Percentiles rank a stretch among this genome's conserved stretches.
These are phyloP conservation scores for Comarum palustre DNA, from an alignment of 306 rosid genomes.

Conservation along the genomic window DNA sequence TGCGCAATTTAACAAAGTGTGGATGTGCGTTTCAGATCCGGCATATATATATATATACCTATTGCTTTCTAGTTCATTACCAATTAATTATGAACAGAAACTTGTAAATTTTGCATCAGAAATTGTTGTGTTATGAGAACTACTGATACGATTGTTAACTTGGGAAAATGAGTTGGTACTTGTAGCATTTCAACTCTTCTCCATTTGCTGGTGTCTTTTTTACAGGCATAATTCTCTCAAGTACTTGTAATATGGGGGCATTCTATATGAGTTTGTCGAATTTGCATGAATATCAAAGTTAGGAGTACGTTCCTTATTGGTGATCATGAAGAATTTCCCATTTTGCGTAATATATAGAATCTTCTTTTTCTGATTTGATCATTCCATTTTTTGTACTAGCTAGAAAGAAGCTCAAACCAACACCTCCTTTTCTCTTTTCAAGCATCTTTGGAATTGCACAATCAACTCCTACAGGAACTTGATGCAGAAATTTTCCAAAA, in stretches of 20 bases:
- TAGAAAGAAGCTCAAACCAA: background rate
- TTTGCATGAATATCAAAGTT: background rate
- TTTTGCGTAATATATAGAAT: no score
- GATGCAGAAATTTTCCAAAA: background rate
- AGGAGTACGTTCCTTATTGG: background rate
- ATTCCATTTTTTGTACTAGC: background rate
- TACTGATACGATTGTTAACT: background rate
- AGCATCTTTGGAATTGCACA: background rate
- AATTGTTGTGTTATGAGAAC: background rate
- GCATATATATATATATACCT: background rate
- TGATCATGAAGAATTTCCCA: background rate
- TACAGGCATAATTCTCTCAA: background rate
- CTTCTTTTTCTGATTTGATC: background rate
- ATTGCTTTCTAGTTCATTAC: background rate
- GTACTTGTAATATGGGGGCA: background rate
- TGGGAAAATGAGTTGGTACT: background rate
- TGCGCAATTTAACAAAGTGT: no score
- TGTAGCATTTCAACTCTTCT: background rate
- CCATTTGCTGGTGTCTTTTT: background rate
- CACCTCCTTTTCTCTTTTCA: background rate
- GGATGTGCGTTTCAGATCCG: no score
- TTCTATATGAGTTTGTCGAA: background rate
- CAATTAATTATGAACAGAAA: background rate
- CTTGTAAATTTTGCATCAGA: background rate
- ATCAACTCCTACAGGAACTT: background rate